Percentiles rank a stretch among this genome's conserved stretches.
Conservation (phyloP, 2,329 filamentous ascomycete species). For the Pseudogymnoascus pannorum region DNA sequence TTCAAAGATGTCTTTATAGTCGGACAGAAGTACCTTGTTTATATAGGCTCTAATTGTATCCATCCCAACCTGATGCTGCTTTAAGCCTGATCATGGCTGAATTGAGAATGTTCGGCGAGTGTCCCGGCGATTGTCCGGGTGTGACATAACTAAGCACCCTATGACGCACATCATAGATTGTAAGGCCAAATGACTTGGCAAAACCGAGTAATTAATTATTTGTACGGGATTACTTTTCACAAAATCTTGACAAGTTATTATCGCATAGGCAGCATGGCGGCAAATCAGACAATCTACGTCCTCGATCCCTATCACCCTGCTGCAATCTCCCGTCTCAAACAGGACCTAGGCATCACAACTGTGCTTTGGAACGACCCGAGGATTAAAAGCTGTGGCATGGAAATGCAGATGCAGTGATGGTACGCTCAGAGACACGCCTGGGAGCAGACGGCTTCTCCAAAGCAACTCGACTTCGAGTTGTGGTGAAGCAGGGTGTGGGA, state of each 20-base stretch:
- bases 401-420: constrained; percentile 21
- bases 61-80: neutral
- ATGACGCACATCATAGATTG: neutral
- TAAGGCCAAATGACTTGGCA: neutral
- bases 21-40: neutral
- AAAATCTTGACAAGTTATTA: neutral
- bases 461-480: constrained; percentile 21
- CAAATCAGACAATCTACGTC: constrained; percentile 8
- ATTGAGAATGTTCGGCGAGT: neutral
- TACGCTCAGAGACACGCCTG: constrained; percentile 11
- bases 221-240: neutral
- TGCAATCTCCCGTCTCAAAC: constrained; percentile 20
- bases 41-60: neutral
- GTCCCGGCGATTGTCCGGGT: neutral
- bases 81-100: neutral
- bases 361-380: constrained; percentile 20
- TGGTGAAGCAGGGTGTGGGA: constrained; percentile 32
- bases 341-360: constrained; percentile 15
- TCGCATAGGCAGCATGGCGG: neutral
- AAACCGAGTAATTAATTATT: neutral
- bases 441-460: constrained; percentile 9
- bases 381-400: constrained; percentile 16
- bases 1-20: neutral
- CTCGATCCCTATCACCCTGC: constrained; percentile 27
- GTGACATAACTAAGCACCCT: neutral